phyloP scores from a whole-genome alignment of 2,329 filamentous ascomycete genomes.

The Diaporthe amygdali region DNA sequence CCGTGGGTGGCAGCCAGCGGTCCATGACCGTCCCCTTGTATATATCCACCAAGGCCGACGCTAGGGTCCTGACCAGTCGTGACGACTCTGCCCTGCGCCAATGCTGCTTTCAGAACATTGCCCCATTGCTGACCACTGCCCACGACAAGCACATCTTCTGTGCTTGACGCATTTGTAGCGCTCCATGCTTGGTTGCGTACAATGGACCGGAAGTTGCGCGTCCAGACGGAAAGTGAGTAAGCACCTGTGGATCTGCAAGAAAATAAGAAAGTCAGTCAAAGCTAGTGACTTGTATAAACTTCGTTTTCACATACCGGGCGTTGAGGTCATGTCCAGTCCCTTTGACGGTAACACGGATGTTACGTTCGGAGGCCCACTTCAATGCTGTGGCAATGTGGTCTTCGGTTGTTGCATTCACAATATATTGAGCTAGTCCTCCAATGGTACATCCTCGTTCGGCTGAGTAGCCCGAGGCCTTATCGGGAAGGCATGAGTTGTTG shows the following conservation, averaged over 20 bases:
- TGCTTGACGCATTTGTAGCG: constrained; percentile 22
- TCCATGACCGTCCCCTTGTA: constrained; percentile 37
- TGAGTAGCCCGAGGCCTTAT: not conserved
- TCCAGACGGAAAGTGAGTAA: constrained; percentile 30
- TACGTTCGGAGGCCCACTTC: not conserved
- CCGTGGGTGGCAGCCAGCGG: constrained; percentile 31
- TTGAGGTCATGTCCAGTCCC: not conserved
- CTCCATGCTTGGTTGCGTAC: not conserved
- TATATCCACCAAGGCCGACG: constrained; percentile 42
- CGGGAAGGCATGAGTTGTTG: not conserved
- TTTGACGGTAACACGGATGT: not conserved
- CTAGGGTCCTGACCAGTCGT: constrained; percentile 47
- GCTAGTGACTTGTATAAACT: not conserved
- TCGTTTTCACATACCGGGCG: not conserved
- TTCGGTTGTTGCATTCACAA: not conserved
- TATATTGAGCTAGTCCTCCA: not conserved
- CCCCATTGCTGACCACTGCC: constrained; percentile 26
- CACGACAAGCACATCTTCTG: constrained; percentile 34
- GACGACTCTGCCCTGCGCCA: constrained; percentile 38
- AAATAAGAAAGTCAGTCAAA: not conserved
- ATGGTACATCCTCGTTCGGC: not conserved
- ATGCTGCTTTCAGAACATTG: constrained; percentile 35
- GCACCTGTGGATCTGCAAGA: not conserved
- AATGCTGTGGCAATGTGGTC: not conserved
- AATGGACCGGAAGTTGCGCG: constrained; percentile 21